Conservation (phyloP, 1,284 basidiomycete genomes). For the Rugosomyces carneus region DNA sequence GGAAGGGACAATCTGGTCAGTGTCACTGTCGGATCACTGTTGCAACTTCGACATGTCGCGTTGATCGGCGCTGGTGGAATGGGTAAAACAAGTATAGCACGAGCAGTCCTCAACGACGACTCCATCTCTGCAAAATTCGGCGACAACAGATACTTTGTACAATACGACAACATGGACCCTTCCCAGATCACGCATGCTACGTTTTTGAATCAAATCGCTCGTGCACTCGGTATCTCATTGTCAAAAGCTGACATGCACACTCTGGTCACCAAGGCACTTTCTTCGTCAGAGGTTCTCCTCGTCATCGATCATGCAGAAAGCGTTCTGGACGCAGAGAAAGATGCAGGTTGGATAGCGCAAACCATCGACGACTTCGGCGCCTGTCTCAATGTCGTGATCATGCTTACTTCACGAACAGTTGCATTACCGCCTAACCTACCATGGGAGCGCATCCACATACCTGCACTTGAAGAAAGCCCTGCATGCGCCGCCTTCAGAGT, state of each 20-base stretch:
- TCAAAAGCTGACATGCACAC: slow-evolving; percentile 1
- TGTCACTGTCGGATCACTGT: background rate
- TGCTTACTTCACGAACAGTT: slow-evolving; percentile 8
- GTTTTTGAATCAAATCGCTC: slow-evolving; percentile 8
- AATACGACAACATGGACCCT: slow-evolving; percentile 9
- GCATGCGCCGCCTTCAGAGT: slow-evolving; percentile 9
- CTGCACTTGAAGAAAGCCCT: slow-evolving; percentile 6
- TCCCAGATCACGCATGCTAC: slow-evolving; percentile 7
- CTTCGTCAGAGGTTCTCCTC: slow-evolving; percentile 6
- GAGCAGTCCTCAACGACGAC: slow-evolving; percentile 7
- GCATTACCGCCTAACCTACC: slow-evolving; percentile 5
- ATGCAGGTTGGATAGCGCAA: slow-evolving; percentile 8
- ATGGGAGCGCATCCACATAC: slow-evolving; percentile 10
- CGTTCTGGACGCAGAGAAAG: slow-evolving; percentile 8
- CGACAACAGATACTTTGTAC: slow-evolving; percentile 4
- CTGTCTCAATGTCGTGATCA: slow-evolving; percentile 4
- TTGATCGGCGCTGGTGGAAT: slow-evolving; percentile 13
- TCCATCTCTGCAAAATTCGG: slow-evolving; percentile 1
- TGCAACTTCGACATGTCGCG: slow-evolving; percentile 1
- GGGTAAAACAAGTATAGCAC: slow-evolving; percentile 11
- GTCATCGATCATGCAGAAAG: slow-evolving; percentile 15
- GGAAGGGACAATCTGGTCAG: slow-evolving; percentile 6
- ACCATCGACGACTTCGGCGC: slow-evolving; percentile 11
- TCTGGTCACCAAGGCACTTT: slow-evolving; percentile 1
- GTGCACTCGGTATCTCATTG: slow-evolving; percentile 2